These are phyloP conservation scores for Epichloe festucae DNA, from an alignment of 2,329 filamentous ascomycete genomes.

Conservation along the genomic window DNA sequence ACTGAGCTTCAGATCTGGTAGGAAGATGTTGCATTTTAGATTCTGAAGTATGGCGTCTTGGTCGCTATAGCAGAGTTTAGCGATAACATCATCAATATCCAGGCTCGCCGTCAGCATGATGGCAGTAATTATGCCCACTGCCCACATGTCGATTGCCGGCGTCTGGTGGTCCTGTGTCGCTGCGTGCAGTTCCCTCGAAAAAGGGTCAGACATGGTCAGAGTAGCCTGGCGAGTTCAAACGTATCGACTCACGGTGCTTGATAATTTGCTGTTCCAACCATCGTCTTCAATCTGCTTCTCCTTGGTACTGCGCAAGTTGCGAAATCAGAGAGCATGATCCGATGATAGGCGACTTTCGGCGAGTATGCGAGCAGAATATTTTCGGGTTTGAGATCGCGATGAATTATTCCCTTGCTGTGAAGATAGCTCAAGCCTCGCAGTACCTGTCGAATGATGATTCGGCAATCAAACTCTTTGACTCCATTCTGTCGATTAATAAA, in stretches of 20 bases:
- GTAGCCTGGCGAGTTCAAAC: background rate
- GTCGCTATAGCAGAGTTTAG: constrained; percentile 15
- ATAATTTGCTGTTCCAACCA: constrained; percentile 33
- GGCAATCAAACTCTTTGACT: constrained; percentile 25
- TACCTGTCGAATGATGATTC: constrained; percentile 35
- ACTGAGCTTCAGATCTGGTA: constrained; percentile 10
- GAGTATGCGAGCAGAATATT: constrained; percentile 38
- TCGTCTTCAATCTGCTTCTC: constrained; percentile 28
- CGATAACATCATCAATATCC: constrained; percentile 8
- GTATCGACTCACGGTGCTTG: constrained; percentile 34
- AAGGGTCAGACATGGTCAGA: constrained; percentile 2
- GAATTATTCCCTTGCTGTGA: constrained; percentile 35
- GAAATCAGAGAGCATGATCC: constrained; percentile 40
- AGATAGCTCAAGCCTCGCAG: constrained; percentile 33
- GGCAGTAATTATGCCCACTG: constrained; percentile 33
- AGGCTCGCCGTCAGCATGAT: constrained; percentile 18
- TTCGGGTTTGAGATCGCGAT: constrained; percentile 42
- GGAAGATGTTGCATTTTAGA: constrained; percentile 9
- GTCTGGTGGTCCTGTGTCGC: constrained; percentile 16
- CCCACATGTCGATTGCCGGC: constrained; percentile 37
- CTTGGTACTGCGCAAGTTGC: constrained; percentile 32
- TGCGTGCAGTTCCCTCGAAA: constrained; percentile 25
- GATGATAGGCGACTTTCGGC: constrained; percentile 26
- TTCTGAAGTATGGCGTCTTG: constrained; percentile 14
- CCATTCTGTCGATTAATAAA: constrained; percentile 25